Percentiles rank a stretch among this genome's conserved stretches.
These are phyloP conservation scores for Colletotrichum gloeosporioides DNA, from an alignment of 2,329 filamentous ascomycete genomes.

Conservation along the genomic window DNA sequence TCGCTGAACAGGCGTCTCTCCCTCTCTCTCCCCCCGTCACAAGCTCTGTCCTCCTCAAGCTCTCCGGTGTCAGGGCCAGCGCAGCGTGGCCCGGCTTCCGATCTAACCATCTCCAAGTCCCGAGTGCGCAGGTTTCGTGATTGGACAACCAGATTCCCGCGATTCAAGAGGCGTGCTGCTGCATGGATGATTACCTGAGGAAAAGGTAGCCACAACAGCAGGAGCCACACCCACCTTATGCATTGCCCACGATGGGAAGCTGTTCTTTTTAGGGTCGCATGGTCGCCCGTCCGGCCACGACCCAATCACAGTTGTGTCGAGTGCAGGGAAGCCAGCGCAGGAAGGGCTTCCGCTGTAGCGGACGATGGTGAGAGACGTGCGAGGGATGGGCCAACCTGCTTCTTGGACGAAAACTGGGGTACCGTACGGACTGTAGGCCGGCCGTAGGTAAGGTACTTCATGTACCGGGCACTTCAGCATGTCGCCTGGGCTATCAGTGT, in stretches of 20 bases:
- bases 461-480: slow-evolving; percentile 4
- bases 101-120: neutral
- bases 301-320: neutral
- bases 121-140: slow-evolving; percentile 13
- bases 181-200: neutral
- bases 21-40: neutral
- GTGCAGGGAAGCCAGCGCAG: neutral
- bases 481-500: slow-evolving; percentile 7
- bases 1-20: neutral
- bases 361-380: neutral
- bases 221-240: slow-evolving; percentile 15
- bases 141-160: neutral
- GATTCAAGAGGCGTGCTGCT: slow-evolving; percentile 15
- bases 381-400: neutral
- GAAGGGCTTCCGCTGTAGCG: neutral
- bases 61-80: neutral
- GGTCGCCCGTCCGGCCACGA: neutral
- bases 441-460: neutral
- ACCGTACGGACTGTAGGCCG: neutral
- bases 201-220: slow-evolving; percentile 10
- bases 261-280: neutral
- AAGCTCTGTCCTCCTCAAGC: neutral
- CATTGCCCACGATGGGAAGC: neutral
- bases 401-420: neutral
- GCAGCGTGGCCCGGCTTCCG: neutral